Base-by-base conservation (phyloP, 1,284 basidiomycete species). In the Neotropicomus parvogracilis region DNA sequence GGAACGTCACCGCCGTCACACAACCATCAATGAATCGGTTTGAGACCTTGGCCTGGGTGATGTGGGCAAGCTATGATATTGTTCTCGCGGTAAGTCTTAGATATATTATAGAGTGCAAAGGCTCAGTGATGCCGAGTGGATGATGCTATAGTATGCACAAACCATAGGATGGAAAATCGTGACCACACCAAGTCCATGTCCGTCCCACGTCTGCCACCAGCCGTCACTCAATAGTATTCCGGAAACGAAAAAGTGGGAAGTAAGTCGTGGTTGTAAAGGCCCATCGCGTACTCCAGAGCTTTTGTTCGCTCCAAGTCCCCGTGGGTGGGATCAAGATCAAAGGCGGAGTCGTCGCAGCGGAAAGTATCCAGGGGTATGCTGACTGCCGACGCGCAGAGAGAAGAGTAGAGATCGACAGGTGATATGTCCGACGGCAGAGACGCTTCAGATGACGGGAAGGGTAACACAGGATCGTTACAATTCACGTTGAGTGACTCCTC, bases 261-360 rank as follows among this genome's bases (percentile, higher is more conserved):
- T 6, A 39, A 13, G 13, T 34, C 20, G 11, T 57, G 52, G 19
- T 60, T 50, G 19, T 65, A 53, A 17, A 67, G 50, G 28, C 62
- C 65, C 7, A 64, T 59, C 10, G 60, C 51, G 44, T 67, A 64
- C 33, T 66, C 62, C 26, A 66, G 64, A 16, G 60, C 62, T 36
- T 57, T 60, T 1, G 53, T 52, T 10, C 50, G 57, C 17, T 66
- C 62, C 35, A 37, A 20, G 12, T 63, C 55, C 0, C 61, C 59
- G 13, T 47, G 55, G 1, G 46, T 34, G 12, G 20, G 34, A 40
- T 49, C 45, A 31, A 46, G 41, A 27, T 41, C 33, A 39, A 48
- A 50, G 6, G 20, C 16, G 19, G 40, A 28, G 20, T 50, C 40
- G 14, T 49, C 7, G 21, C 31, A 48, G 29, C n/a, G 13, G 37